A percentile compares a stretch with the other conserved stretches of the same genome.
These are phyloP conservation scores for Thielaviopsis ethacetica DNA, from an alignment of 2,329 filamentous ascomycete species.

Conservation along the genomic window DNA sequence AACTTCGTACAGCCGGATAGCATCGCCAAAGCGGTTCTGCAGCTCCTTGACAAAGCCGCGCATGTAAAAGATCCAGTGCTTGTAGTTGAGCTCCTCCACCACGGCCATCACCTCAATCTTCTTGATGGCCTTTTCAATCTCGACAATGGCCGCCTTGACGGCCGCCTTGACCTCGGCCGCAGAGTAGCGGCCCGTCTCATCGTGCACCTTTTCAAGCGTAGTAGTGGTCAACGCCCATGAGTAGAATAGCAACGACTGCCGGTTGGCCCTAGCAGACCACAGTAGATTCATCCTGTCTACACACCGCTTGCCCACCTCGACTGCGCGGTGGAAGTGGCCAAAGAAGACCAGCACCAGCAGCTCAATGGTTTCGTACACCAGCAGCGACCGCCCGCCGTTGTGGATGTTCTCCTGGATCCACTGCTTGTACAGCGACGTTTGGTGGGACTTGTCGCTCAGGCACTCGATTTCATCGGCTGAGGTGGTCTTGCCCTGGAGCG, in stretches of 20 bases:
- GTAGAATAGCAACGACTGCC: slow-evolving; percentile 42
- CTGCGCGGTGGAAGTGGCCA: slow-evolving; percentile 43
- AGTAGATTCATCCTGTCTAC: slow-evolving; percentile 31
- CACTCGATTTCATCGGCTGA: slow-evolving; percentile 34
- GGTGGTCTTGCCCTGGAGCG: slow-evolving; percentile 58
- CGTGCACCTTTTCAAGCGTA: slow-evolving; percentile 30
- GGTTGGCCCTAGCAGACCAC: slow-evolving; percentile 43
- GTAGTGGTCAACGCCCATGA: slow-evolving; percentile 39
- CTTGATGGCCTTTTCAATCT: slow-evolving; percentile 38
- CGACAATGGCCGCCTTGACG: slow-evolving; percentile 30
- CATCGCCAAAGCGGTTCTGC: slow-evolving; percentile 35
- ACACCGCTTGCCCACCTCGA: slow-evolving; percentile 37
- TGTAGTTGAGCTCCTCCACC: slow-evolving; percentile 55
- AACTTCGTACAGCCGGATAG: slow-evolving; percentile 50
- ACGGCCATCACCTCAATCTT: slow-evolving; percentile 41
- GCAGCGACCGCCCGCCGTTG: slow-evolving; percentile 46
- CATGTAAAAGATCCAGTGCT: slow-evolving; percentile 50
- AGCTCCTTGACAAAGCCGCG: slow-evolving; percentile 54
- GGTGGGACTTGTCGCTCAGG: slow-evolving; percentile 53
- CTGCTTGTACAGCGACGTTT: slow-evolving; percentile 38
- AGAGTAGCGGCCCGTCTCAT: slow-evolving; percentile 23
- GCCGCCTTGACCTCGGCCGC: slow-evolving; percentile 18
- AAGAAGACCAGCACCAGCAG: slow-evolving; percentile 46
- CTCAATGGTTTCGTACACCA: slow-evolving; percentile 53
- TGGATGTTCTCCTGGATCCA: slow-evolving; percentile 36